Base-by-base conservation (phyloP, 169 alveolate species). In the Eimeria maxima region DNA sequence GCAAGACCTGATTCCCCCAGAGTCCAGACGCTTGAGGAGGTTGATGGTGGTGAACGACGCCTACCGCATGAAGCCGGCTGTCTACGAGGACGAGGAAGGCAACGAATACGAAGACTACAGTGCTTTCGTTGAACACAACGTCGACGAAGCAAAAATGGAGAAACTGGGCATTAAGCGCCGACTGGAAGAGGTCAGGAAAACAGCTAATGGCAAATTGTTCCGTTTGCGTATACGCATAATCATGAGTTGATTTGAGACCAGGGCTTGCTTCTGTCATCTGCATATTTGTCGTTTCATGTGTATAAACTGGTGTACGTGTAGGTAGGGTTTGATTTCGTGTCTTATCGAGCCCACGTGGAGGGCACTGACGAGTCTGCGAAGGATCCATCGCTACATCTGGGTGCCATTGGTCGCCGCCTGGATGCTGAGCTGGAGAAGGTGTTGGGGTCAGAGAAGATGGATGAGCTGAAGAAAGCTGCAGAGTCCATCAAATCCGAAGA, bases 91-190 rank as follows among this genome's bases (percentile, higher is more conserved):
- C 53, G 93, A 81, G 20, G 96, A 93, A 71, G 90, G 93, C 27
- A 88, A 67, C 84, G 93, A 78, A 50, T 93, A 93, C 78, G 96
- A 93, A 22, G 96, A 93, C 78, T 93, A 93, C 93, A 81, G 88
- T 33, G 80, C 89, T 24, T 80, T 57, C 45, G 93, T 93, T 29
- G 90, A 78, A 53, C 65, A 60, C 38, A 47, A 93, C 47, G 96
- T 93, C 4, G 96, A 93, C 65, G 96, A 93, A 53, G 90, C 42
- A 78, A 93, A 93, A 57, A 81, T 93, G 86, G 96, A 93, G 45
- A 55, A 63, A 33, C 96, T 93, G 47, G 96, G 96, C 93, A 65
- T 81, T 81, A 93, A 93, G 76, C 74, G 88, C 45, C 45, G 90
- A 44, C 65, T 93, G 22, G 93, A 93, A 38, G 93, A 76, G 73